Evolutionary conservation across 345 rosid genomes (phyloP), one percentile per base, ranked within the genome.

Genomic region (Turnera subulata): DNA sequence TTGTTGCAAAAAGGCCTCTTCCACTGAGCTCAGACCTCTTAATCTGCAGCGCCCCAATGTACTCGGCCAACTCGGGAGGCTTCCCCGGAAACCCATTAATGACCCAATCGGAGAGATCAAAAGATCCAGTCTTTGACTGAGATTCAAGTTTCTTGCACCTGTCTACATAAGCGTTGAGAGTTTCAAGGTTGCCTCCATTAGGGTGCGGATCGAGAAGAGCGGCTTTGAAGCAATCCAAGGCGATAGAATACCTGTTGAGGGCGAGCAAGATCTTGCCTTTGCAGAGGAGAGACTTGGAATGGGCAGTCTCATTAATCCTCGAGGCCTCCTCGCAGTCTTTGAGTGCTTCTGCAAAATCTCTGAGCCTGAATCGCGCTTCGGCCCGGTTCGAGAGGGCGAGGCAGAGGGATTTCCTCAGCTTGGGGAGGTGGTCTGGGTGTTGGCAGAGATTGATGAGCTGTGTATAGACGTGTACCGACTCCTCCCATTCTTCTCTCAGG

Each of bases 81-180:
- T 63, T 84, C 11, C 89, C 87, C 0, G 76, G 76, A 66, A 82
- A 84, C 78, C 87, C 79, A 69, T 57, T 69, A 24, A 79, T 64
- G 39, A 84, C 75, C 98, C 98, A 91, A 70, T 91, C 82, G 18
- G 96, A 82, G 49, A 91, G 68, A 76, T 88, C 96, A 23, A 91
- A 77, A 60, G 76, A 74, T 60, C 95, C 98, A 0, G 95, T 86
- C 66, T 78, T 84, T 6, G 90, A 81, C 62, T 79, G 95, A 49
- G 58, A 71, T 47, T 84, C 92, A 17, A 91, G 83, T 59, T 68
- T 91, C 74, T 75, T 88, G 64, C 95, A 84, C 73, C 73, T 91
- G 68, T 91, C 87, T 29, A 91, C 43, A 61, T 73, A 70, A 68
- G 47, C 83, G 35, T 78, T 73, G 5, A 91, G 76, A 39, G 69